phyloP scores from a whole-genome alignment of 202 grass and related monocot genomes.

The Panicum virgatum region DNA sequence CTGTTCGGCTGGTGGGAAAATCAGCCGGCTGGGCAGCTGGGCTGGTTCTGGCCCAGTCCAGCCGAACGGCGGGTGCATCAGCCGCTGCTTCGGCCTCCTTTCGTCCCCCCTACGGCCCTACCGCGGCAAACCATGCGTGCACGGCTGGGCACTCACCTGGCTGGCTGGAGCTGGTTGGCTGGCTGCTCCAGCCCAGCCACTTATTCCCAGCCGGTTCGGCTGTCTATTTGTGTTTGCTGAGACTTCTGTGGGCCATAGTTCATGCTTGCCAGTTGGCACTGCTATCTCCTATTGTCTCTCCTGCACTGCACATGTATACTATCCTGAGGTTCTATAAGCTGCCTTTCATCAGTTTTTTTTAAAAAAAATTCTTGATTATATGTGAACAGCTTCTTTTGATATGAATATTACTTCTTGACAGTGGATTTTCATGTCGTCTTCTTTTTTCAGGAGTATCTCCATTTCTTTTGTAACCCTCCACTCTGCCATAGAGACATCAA shows the following conservation, averaged over 20 bases:
- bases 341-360: background rate
- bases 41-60: too few species aligned
- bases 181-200: too few species aligned
- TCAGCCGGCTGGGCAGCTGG: too few species aligned
- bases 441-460: conserved; percentile 85
- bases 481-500: conserved; percentile 98
- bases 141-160: too few species aligned
- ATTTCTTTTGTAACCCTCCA: conserved; percentile 97
- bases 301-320: background rate
- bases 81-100: too few species aligned
- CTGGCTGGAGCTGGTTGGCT: too few species aligned
- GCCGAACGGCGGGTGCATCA: too few species aligned
- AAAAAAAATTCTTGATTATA: background rate
- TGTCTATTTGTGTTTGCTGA: background rate
- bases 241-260: background rate
- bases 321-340: background rate
- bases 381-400: background rate
- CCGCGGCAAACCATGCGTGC: too few species aligned
- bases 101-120: too few species aligned
- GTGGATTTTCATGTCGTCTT: conserved; percentile 27
- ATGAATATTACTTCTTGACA: background rate
- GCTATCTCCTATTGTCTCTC: conserved; percentile 4
- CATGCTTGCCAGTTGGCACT: background rate
- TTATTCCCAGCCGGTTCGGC: too few species aligned
- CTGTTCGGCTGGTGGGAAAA: too few species aligned